Evolutionary conservation across 2,329 filamentous ascomycete genomes (phyloP).

Genomic region (Penicillium sp.): DNA sequence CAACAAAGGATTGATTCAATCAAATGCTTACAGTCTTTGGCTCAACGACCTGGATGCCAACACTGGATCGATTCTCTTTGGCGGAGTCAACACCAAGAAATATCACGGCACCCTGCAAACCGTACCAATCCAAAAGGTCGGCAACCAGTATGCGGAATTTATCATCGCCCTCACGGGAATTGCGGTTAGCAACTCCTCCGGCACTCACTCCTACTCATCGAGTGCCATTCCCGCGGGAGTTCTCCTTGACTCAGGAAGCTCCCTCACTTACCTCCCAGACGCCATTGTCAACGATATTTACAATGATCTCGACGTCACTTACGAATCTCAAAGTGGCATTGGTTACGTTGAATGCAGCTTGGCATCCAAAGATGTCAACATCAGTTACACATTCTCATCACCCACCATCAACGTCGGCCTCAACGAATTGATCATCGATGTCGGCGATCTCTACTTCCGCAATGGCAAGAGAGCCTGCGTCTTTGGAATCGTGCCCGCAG

Average conservation of each 20-base stretch:
- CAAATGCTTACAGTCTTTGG: slow-evolving; percentile 73
- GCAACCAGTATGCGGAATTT: slow-evolving; percentile 61
- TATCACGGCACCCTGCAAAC: slow-evolving; percentile 65
- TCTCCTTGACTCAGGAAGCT: slow-evolving; percentile 44
- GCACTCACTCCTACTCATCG: slow-evolving; percentile 34
- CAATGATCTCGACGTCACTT: slow-evolving; percentile 60
- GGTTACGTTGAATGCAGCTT: slow-evolving; percentile 58
- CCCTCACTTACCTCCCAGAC: slow-evolving; percentile 42
- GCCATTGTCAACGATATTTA: slow-evolving; percentile 51
- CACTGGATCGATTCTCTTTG: slow-evolving; percentile 71
- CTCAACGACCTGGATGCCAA: slow-evolving; percentile 69
- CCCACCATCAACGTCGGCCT: slow-evolving; percentile 57
- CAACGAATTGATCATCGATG: slow-evolving; percentile 58
- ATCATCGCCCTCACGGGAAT: slow-evolving; percentile 68
- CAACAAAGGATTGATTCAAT: slow-evolving; percentile 60
- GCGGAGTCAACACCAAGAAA: slow-evolving; percentile 69
- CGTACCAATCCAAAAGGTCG: slow-evolving; percentile 62
- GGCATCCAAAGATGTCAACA: slow-evolving; percentile 49
- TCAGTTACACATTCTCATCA: slow-evolving; percentile 60
- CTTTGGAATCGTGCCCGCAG: slow-evolving; percentile 55
- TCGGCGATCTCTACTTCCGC: slow-evolving; percentile 41
- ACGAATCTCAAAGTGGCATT: slow-evolving; percentile 54
- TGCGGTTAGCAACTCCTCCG: slow-evolving; percentile 34
- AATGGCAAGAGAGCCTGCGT: slow-evolving; percentile 42
- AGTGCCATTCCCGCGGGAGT: slow-evolving; percentile 40